Conservation (phyloP, 2,329 filamentous ascomycete genomes). For the Fusarium buxicola region DNA sequence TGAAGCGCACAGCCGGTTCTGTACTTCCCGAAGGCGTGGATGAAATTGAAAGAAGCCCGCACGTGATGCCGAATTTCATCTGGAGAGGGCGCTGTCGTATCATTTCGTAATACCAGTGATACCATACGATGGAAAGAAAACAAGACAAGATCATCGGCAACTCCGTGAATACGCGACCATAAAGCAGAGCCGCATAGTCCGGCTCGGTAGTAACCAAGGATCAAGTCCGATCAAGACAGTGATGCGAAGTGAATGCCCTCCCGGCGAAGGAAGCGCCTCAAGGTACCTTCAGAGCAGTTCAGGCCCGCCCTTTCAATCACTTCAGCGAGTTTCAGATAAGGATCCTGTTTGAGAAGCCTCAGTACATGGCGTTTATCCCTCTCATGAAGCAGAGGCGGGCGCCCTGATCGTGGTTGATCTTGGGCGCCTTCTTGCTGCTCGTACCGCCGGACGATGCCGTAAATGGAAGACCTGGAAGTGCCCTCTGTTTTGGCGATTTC, state of each 20-base stretch:
- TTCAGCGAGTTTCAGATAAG: not conserved
- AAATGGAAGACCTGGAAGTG: not conserved
- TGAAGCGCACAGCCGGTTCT: slow-evolving; percentile 5
- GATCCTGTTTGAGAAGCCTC: not conserved
- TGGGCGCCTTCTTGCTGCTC: not conserved
- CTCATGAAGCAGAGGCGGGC: not conserved
- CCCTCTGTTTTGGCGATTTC: not conserved
- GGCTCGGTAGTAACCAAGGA: too few species aligned
- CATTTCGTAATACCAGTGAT: slow-evolving; percentile 15
- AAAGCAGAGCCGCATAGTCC: slow-evolving; percentile 3
- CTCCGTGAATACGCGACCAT: not conserved
- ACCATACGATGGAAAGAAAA: slow-evolving; percentile 7
- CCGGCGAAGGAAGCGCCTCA: not conserved
- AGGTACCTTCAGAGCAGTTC: not conserved
- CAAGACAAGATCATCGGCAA: not conserved
- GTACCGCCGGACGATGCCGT: not conserved
- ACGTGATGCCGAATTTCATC: slow-evolving; percentile 11
- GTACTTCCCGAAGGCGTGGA: slow-evolving; percentile 12
- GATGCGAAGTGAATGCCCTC: not conserved
- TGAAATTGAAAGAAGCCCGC: slow-evolving; percentile 6
- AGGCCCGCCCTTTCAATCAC: not conserved
- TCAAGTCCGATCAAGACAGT: not conserved
- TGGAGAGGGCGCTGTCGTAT: not conserved
- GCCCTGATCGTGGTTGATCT: not conserved
- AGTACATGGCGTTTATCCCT: not conserved